Evolutionary conservation across 2,329 filamentous ascomycete species (phyloP).

Genomic region (Fusarium sp.): DNA sequence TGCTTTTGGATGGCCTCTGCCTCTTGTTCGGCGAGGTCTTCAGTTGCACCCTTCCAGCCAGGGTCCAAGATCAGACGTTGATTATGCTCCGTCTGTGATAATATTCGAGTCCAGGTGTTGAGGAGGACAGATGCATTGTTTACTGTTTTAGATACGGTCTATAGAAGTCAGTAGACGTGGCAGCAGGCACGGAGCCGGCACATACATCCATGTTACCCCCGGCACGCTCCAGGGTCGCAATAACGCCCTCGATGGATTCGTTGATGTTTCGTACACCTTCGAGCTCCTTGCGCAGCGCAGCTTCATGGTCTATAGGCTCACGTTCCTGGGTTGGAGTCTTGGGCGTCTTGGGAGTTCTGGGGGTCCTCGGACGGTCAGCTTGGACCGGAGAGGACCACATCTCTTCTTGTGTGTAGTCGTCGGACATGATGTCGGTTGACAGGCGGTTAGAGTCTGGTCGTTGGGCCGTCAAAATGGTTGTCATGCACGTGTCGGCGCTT

Average conservation of each 20-base stretch:
- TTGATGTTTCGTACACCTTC: constrained; percentile 89
- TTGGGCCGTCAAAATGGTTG: neutral
- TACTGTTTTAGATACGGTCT: constrained; percentile 87
- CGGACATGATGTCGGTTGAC: constrained; percentile 53
- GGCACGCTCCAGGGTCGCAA: constrained; percentile 77
- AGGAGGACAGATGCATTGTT: constrained; percentile 88
- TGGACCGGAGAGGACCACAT: constrained; percentile 59
- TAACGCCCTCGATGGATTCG: constrained; percentile 82
- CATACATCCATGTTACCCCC: constrained; percentile 81
- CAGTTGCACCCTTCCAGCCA: constrained; percentile 87
- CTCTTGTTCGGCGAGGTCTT: constrained; percentile 89
- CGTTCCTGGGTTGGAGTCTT: constrained; percentile 59
- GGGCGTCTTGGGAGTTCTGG: constrained; percentile 61
- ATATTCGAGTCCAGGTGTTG: constrained; percentile 94
- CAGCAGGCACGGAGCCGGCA: constrained; percentile 7
- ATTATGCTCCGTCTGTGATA: constrained; percentile 97
- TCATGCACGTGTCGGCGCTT: constrained; percentile 28
- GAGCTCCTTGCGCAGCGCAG: constrained; percentile 80
- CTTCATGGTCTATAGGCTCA: constrained; percentile 74
- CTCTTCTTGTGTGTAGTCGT: constrained; percentile 61
- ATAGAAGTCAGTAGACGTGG: constrained; percentile 27
- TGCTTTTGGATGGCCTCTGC: constrained; percentile 79
- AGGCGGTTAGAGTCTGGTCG: neutral
- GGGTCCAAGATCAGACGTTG: constrained; percentile 91
- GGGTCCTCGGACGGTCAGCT: constrained; percentile 48